Conservation (phyloP, 108 stramenopile species). For the Mediolabrus comicus region DNA sequence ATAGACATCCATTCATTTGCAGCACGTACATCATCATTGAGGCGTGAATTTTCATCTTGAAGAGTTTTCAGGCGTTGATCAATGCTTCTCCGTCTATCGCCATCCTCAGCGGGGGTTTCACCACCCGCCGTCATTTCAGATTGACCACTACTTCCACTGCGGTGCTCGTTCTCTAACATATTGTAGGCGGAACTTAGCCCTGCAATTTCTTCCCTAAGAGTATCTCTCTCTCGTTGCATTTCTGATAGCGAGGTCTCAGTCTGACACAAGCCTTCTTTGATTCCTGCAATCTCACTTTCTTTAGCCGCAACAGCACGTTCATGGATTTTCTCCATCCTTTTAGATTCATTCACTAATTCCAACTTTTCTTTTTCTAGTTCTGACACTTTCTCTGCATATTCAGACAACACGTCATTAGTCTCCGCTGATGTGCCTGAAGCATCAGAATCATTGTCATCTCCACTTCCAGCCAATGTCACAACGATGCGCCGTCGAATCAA, state of each 20-base stretch:
- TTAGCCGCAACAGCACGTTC: constrained; percentile 33
- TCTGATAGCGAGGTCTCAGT: constrained; percentile 14
- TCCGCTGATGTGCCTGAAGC: constrained; percentile 56
- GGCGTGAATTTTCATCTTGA: constrained; percentile 62
- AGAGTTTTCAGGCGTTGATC: constrained; percentile 44
- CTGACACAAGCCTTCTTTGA: constrained; percentile 40
- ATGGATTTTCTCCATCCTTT: constrained; percentile 29
- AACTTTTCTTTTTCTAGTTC: constrained; percentile 55
- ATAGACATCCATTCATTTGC: constrained; percentile 87
- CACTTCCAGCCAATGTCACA: constrained; percentile 52
- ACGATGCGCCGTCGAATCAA: constrained; percentile 70
- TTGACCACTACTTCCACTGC: constrained; percentile 19
- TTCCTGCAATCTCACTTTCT: constrained; percentile 36
- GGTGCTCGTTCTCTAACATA: constrained; percentile 69
- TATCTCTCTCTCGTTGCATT: constrained; percentile 47
- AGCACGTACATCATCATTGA: constrained; percentile 59
- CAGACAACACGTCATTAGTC: constrained; percentile 65
- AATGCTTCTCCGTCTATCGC: constrained; percentile 5
- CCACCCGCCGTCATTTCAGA: constrained; percentile 37
- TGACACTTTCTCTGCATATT: constrained; percentile 53
- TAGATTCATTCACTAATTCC: constrained; percentile 39
- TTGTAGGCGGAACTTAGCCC: constrained; percentile 74
- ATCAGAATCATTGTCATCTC: constrained; percentile 40
- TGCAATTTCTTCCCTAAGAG: constrained; percentile 63
- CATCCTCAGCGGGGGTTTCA: constrained; percentile 30